Evolutionary conservation across 176 grass and related monocot species (phyloP).

Genomic region (Oryza brachyantha): DNA sequence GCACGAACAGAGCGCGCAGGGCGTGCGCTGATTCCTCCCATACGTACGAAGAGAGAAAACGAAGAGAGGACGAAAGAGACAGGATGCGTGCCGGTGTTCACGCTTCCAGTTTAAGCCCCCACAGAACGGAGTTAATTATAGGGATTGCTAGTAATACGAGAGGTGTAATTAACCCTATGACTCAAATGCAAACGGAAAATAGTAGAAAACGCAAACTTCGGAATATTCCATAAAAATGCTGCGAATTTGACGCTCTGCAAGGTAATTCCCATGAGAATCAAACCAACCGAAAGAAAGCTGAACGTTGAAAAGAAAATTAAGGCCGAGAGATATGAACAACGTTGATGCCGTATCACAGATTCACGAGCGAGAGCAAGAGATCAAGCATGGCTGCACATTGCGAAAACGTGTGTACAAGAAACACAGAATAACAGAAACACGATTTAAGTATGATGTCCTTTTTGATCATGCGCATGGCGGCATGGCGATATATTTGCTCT

Average conservation of each 20-base stretch:
- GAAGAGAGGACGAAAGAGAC: neutral
- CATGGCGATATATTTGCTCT: neutral
- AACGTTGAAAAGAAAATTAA: neutral
- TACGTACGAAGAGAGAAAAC: neutral
- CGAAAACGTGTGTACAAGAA: neutral
- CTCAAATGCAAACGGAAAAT: neutral
- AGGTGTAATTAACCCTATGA: neutral
- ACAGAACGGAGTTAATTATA: neutral
- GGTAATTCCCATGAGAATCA: neutral
- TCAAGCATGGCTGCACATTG: neutral
- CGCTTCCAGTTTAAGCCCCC: neutral
- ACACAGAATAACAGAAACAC: neutral
- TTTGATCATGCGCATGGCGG: neutral
- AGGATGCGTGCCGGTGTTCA: neutral
- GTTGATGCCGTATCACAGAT: neutral
- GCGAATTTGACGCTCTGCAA: neutral
- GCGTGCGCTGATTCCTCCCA: neutral
- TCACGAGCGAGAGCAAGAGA: neutral
- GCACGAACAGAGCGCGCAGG: neutral
- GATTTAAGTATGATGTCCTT: too few species aligned
- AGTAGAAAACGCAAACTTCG: neutral
- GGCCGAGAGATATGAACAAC: neutral
- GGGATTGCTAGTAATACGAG: neutral
- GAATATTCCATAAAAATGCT: neutral
- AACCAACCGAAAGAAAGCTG: neutral